Base-by-base conservation (phyloP, 139 green algal species). In the Tetradesmus obliquus region DNA sequence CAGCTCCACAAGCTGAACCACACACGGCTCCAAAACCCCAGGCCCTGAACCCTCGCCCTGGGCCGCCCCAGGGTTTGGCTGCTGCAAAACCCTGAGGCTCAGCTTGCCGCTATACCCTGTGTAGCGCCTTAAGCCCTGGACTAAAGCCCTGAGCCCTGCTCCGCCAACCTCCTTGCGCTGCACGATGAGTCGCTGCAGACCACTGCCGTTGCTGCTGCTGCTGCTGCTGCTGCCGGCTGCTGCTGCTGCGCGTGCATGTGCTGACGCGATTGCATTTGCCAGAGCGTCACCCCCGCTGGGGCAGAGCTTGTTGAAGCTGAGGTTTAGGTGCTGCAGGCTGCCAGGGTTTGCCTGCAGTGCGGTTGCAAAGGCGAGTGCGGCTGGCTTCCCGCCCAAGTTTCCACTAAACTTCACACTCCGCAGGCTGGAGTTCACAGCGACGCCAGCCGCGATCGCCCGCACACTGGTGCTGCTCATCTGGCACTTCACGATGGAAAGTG, bases 111-210 rank as follows among this genome's bases (percentile, higher is more conserved):
- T 17, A 22, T 90, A 84, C 62, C 86, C 20, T 54, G 69, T 84
- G n/a, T 17, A 53, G 22, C 76, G 19, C 12, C 86, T 17, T 7
- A 90, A 20, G 12, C 55, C 86, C 24, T 54, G 19, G 8, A 90
- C 32, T 32, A 90, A 19, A 10, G 71, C 5, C 7, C 55, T 69
- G 2, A 90, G 71, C 7, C 86, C 86, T 82, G 71, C 51, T 5
- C 71, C 86, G 15, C 86, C 86, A 24, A 90, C 71, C 24, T 90
- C 86, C 71, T 90, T 90, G 19, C 86, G 53, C 71, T 90, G 86
- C 10, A 90, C 10, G 3, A 90, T 53, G 8, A 90, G 55, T 17
- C 86, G 69, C 86, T 84, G 69, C 19, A 90, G 6, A 24, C 82
- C 54, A 5, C 20, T 17, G 7, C 7, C 79, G 24, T 3, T 84